phyloP scores from a whole-genome alignment of 1,139 yeast genomes.

The Maudiozyma humilis region DNA sequence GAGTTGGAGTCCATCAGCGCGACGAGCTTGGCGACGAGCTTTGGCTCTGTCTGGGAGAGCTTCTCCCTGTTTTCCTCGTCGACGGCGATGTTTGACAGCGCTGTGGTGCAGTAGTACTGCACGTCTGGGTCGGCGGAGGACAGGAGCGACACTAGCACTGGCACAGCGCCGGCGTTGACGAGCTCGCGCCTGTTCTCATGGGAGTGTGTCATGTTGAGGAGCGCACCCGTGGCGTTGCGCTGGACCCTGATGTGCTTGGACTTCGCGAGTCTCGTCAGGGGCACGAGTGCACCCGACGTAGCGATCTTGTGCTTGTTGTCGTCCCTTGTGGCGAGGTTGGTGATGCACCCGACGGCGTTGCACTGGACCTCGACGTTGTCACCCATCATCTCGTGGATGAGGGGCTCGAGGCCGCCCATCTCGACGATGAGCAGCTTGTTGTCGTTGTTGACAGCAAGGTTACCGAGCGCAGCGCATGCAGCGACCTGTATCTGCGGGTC shows the following conservation, averaged over 20 bases:
- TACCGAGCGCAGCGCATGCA: slow-evolving; percentile 97
- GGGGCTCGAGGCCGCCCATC: slow-evolving; percentile 95
- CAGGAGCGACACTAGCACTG: slow-evolving; percentile 83
- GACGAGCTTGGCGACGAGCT: slow-evolving; percentile 79
- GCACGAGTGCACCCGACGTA: slow-evolving; percentile 90
- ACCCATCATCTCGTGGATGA: slow-evolving; percentile 95
- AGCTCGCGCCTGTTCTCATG: slow-evolving; percentile 93
- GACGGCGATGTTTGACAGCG: slow-evolving; percentile 92
- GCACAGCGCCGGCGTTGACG: slow-evolving; percentile 97
- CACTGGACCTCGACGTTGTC: slow-evolving; percentile 97
- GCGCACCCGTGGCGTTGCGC: slow-evolving; percentile 96
- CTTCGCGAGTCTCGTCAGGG: slow-evolving; percentile 87
- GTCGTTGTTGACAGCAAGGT: slow-evolving; percentile 91
- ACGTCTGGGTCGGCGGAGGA: slow-evolving; percentile 91
- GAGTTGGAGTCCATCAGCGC: slow-evolving; percentile 85
- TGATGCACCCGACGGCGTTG: slow-evolving; percentile 97
- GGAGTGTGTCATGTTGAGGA: slow-evolving; percentile 95
- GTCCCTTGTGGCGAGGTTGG: slow-evolving; percentile 97
- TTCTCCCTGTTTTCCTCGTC: slow-evolving; percentile 86
- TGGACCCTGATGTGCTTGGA: slow-evolving; percentile 93
- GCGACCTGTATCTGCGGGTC: slow-evolving; percentile 97
- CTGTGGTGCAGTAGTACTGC: slow-evolving; percentile 96
- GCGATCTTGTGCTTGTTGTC: slow-evolving; percentile 95
- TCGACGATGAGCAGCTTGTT: slow-evolving; percentile 89
- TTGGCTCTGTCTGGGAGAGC: slow-evolving; percentile 88